phyloP scores from a whole-genome alignment of 306 rosid genomes.

The Prunus mongolica region DNA sequence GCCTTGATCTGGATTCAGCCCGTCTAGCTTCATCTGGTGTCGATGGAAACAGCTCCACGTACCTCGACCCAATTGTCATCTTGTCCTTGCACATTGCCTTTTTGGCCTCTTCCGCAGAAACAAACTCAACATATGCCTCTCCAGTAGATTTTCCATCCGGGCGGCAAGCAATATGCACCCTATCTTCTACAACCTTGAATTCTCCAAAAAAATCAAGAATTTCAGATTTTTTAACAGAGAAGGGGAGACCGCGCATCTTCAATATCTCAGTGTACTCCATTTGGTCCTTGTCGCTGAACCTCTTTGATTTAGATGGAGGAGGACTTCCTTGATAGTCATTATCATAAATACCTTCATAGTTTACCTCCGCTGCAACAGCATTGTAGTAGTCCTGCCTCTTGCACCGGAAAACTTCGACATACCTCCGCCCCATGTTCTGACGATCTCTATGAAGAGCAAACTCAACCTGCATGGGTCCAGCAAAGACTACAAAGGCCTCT shows the following conservation, averaged over 20 bases:
- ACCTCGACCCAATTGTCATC: constrained; percentile 98
- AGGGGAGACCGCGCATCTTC: constrained; percentile 98
- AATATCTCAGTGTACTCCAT: constrained; percentile 93
- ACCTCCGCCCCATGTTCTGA: constrained; percentile 95
- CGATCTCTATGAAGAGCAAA: constrained; percentile 87
- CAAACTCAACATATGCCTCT: constrained; percentile 94
- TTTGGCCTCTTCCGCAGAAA: constrained; percentile 82
- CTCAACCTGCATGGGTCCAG: constrained; percentile 93
- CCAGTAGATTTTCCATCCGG: constrained; percentile 98
- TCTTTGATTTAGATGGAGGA: constrained; percentile 78
- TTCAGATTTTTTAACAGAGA: constrained; percentile 55
- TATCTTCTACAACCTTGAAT: constrained; percentile 66
- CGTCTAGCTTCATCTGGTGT: constrained; percentile 95
- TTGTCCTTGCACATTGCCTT: constrained; percentile 92
- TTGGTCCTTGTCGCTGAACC: constrained; percentile 85
- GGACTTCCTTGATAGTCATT: constrained; percentile 91
- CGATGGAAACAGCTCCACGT: constrained; percentile 97
- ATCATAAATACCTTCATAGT: constrained; percentile 80
- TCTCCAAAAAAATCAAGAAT: constrained; percentile 77
- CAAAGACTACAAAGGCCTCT: constrained; percentile 94
- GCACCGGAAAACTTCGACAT: constrained; percentile 92
- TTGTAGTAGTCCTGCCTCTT: constrained; percentile 93
- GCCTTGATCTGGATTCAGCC: constrained; percentile 95
- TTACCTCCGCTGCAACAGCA: constrained; percentile 86
- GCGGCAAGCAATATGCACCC: constrained; percentile 87